Percentiles rank a stretch among this genome's conserved stretches.
phyloP scores from a whole-genome alignment of 1,284 basidiomycete genomes.

The Melampsora larici-populina region DNA sequence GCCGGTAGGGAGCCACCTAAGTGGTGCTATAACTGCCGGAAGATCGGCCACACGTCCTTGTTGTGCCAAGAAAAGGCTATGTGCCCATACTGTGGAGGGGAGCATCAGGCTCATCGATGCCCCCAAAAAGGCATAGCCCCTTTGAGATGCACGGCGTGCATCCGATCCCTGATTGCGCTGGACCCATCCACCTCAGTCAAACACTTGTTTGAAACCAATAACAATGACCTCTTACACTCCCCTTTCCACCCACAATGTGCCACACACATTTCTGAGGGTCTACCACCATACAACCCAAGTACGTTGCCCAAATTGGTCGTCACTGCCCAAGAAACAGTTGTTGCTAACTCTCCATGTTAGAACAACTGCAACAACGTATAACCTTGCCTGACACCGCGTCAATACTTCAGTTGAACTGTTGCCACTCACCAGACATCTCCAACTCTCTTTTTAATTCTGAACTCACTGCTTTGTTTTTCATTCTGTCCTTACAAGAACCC shows the following conservation, averaged over 20 bases:
- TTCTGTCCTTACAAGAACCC: not conserved
- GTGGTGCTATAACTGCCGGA: not conserved
- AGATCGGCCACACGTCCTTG: not conserved
- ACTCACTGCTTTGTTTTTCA: not conserved
- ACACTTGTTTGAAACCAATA: not conserved
- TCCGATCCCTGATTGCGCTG: not conserved
- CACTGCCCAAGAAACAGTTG: not conserved
- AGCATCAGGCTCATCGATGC: not conserved
- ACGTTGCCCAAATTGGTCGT: not conserved
- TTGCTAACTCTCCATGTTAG: not conserved
- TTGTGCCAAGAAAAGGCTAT: not conserved
- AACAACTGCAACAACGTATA: too few species aligned
- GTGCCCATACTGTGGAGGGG: not conserved
- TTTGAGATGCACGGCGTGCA: not conserved
- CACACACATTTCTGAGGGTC: not conserved
- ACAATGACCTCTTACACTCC: not conserved
- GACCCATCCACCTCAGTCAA: not conserved
- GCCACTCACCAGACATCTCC: not conserved
- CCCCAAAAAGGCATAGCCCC: not conserved
- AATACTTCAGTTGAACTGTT: not conserved
- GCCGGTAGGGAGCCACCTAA: not conserved
- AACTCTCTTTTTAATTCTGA: not conserved
- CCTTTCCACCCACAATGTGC: not conserved
- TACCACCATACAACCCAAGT: too few species aligned
- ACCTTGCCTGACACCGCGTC: not conserved